Evolutionary conservation across 148 eudicot species (phyloP), one percentile per base, ranked within the genome.

Genomic region (Silene uniflora): DNA sequence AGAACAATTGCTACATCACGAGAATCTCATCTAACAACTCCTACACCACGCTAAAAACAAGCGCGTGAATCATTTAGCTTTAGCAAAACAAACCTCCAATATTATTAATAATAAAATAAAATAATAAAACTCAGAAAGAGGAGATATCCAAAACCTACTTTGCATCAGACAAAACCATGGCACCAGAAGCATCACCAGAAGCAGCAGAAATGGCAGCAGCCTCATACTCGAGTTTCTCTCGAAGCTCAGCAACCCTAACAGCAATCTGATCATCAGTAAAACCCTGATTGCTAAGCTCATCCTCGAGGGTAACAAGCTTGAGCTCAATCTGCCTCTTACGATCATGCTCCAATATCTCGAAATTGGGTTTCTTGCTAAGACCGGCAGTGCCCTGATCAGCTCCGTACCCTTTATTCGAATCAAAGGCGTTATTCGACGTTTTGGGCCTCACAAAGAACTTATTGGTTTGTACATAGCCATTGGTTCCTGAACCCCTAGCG

Each of bases 271-370:
- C 77, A 23, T 89, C 93, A 2, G 96, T 89, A 23, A 88, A 95
- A 0, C 98, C 98, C 81, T 95, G 91, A 71, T 95, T 90, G 21
- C 52, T 69, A 17, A 95, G 83, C 82, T 89, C 88, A 73, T 95
- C 98, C 62, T 92, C 93, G 16, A 95, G 87, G 6, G 89, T 80
- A 14, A 83, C 85, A 27, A 95, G 87, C 88, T 92, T 92, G 63
- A 95, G 90, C 87, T 95, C 84, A n/a, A 92, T 88, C 82, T 90
- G 97, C 71, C 98, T 85, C 87, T 92, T 95, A 2, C 98, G 97
- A 62, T 95, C 98, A 54, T 95, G 98, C 77, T 95, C 98, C 11
- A 95, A 75, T 13, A 95, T 92, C 14, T 92, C 97, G 73, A 83
- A 83, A 59, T 92, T 92, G 11, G 97, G 82, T 73, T 87, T 89